Conservation (phyloP, 1,139 yeast genomes). For the Arxiozyma slooffiae region DNA sequence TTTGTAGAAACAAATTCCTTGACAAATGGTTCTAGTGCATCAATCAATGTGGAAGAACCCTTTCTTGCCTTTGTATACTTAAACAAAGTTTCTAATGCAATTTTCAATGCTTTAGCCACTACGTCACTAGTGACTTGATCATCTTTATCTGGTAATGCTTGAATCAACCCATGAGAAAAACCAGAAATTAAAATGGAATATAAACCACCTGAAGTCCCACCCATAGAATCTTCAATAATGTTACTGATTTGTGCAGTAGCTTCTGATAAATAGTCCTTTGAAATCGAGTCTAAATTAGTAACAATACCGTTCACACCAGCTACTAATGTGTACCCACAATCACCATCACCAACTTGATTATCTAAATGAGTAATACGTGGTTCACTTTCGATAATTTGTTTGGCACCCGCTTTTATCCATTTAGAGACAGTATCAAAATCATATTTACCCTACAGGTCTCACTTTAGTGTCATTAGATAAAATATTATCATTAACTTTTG, state of each 20-base stretch:
- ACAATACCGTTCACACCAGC: conserved; percentile 71
- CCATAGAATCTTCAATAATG: conserved; percentile 81
- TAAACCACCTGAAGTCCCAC: conserved; percentile 93
- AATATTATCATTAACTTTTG: conserved; percentile 32
- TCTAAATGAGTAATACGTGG: conserved; percentile 79
- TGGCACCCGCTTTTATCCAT: conserved; percentile 40
- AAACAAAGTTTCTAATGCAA: conserved; percentile 53
- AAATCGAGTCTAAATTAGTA: conserved; percentile 40
- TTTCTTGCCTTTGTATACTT: conserved; percentile 79
- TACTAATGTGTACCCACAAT: conserved; percentile 85
- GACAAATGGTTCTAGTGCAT: conserved; percentile 80
- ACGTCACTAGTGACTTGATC: conserved; percentile 31
- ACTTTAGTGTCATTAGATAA: conserved; percentile 34
- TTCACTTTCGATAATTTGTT: conserved; percentile 45
- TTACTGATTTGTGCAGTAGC: conserved; percentile 58
- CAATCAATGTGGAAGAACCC: conserved; percentile 87
- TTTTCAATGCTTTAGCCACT: conserved; percentile 38
- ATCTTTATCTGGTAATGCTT: conserved; percentile 24
- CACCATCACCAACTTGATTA: conserved; percentile 92
- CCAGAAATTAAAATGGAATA: conserved; percentile 76
- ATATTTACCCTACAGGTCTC: conserved; percentile 33
- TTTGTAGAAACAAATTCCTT: conserved; percentile 43
- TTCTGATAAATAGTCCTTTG: conserved; percentile 42
- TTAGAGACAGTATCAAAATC: conserved; percentile 33
- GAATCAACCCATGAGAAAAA: conserved; percentile 42